phyloP scores from a whole-genome alignment of 352 stramenopile genomes.

The Pythium biforme region DNA sequence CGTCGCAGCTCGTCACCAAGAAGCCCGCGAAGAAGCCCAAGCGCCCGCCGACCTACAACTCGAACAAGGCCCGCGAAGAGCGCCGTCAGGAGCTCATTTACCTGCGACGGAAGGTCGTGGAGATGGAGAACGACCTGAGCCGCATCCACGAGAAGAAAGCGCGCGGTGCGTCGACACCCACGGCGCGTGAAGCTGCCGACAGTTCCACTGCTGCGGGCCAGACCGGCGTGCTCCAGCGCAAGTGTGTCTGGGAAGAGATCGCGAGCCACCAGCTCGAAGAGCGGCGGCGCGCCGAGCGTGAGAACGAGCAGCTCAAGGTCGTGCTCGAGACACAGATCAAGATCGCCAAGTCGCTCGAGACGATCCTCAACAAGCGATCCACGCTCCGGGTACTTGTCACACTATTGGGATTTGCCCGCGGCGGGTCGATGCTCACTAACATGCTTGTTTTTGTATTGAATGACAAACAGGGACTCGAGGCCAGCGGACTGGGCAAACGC shows the following conservation, averaged over 20 bases:
- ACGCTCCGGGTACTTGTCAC: slow-evolving; percentile 26
- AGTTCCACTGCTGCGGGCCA: neutral
- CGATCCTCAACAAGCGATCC: slow-evolving; percentile 38
- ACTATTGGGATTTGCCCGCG: neutral
- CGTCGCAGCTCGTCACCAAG: slow-evolving; percentile 9
- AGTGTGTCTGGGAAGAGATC: slow-evolving; percentile 30
- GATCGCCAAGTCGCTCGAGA: slow-evolving; percentile 41
- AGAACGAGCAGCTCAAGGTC: slow-evolving; percentile 44
- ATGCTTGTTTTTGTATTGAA: slow-evolving; percentile 2
- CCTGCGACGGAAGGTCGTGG: slow-evolving; percentile 22
- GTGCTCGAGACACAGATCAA: slow-evolving; percentile 54
- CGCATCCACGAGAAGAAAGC: slow-evolving; percentile 16
- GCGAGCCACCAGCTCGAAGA: slow-evolving; percentile 24
- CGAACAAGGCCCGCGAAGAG: slow-evolving; percentile 30
- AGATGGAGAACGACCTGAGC: slow-evolving; percentile 27
- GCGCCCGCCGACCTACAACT: slow-evolving; percentile 27
- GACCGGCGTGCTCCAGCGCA: neutral
- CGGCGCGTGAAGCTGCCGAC: neutral
- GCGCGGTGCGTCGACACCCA: neutral
- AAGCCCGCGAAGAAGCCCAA: slow-evolving; percentile 21
- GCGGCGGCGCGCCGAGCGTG: slow-evolving; percentile 30
- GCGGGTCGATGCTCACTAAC: slow-evolving; percentile 5
- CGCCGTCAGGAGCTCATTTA: slow-evolving; percentile 27
- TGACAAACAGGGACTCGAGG: slow-evolving; percentile 22
- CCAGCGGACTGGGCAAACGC: slow-evolving; percentile 23